Evolutionary conservation across 2,329 filamentous ascomycete genomes (phyloP).

Genomic region (Alternaria ventricosa): DNA sequence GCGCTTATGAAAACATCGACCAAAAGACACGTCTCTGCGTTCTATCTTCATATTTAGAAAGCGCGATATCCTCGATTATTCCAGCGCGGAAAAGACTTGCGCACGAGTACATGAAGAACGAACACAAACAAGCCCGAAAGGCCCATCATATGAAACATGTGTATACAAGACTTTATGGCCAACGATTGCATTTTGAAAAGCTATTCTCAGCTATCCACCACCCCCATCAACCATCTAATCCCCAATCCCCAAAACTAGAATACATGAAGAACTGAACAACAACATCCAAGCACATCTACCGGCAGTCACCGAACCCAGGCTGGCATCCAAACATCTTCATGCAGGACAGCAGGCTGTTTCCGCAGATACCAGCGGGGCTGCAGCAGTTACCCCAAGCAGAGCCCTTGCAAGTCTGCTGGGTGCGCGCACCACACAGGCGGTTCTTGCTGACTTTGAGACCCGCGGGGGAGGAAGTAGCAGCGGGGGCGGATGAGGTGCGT

Average conservation of each 20-base stretch:
- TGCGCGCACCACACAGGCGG: slow-evolving; percentile 1
- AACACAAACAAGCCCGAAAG: background rate
- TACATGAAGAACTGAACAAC: background rate
- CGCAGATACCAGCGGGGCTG: background rate
- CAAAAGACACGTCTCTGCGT: background rate
- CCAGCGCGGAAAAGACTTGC: background rate
- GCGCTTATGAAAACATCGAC: background rate
- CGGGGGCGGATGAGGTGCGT: background rate
- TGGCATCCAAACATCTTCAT: slow-evolving; percentile 6
- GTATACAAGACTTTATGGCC: background rate
- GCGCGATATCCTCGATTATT: background rate
- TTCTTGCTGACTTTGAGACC: background rate
- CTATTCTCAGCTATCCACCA: background rate
- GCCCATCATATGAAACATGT: background rate
- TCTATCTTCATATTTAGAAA: background rate
- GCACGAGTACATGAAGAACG: background rate
- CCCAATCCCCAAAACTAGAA: background rate
- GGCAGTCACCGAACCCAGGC: slow-evolving; percentile 1
- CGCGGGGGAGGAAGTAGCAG: background rate
- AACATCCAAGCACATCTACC: background rate
- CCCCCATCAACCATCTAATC: background rate
- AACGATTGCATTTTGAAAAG: background rate
- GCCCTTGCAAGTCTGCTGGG: slow-evolving; percentile 3
- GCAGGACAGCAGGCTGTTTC: background rate
- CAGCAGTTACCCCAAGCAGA: slow-evolving; percentile 5